Evolutionary conservation across 805 yeast species (phyloP), one percentile per base, ranked within the genome.

Genomic region (Wickerhamomyces mucosus): DNA sequence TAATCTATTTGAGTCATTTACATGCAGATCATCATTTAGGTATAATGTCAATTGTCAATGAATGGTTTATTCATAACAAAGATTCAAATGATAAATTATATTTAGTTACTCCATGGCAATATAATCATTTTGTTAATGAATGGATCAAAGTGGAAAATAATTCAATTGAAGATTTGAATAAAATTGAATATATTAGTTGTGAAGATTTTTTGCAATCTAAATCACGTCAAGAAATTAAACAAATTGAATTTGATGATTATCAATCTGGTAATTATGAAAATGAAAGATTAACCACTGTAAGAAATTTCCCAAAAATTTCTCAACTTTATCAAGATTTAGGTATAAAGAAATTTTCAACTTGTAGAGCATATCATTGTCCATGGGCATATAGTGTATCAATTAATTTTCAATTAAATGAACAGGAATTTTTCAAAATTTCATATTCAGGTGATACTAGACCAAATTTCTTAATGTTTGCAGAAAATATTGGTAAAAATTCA

Each of bases 1-100:
- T 83, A 33, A 60, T 89, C 15, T 82, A 72, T 46, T 59, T 92
- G 33, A 80, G 94, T 43, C 99, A 92, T 61, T 62, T 89, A 45
- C 99, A 92, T 56, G 98, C 97, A 0, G 99, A 92, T 52, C 99
- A 92, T 53, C 96, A 89, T 54, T 59, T 92, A 26, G 99, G 99
- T 1, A 63, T 82, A 5, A 58, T 80, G 7, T 69, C 84, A 5
- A 53, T 92, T 4, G 62, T 92, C 18, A 62, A 65, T 23, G 74
- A 72, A 40, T 88, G 96, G 94, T 48, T 55, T 28, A 36, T 46
- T n/a, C 45, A 52, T 36, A 63, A 69, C 36, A 49, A 55, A 20
- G 51, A 58, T 11, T 4, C 6, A 9, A 62, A 69, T 37, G 40
- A 55, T 11, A 58, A 53, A 15, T 56, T 89, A 9, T 72, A 67